These are phyloP conservation scores for Apiospora phragmitis DNA, from an alignment of 2,329 filamentous ascomycete genomes.

Conservation along the genomic window DNA sequence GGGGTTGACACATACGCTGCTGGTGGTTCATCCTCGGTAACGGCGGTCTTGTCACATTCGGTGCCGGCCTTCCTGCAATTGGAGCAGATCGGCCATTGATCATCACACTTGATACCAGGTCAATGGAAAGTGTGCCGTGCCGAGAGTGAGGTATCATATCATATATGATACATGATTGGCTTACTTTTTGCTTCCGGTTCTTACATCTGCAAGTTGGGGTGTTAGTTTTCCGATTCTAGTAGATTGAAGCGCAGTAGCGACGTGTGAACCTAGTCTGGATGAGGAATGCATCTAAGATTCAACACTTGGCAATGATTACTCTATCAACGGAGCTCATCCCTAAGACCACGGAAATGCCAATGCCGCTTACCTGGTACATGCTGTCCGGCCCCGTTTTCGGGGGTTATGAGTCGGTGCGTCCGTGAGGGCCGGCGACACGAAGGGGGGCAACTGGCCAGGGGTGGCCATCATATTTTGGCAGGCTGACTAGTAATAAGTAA, in stretches of 20 bases:
- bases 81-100: conserved; percentile 43
- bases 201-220: conserved; percentile 36
- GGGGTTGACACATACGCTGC: conserved; percentile 31
- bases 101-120: conserved; percentile 38
- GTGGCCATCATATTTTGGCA: neutral
- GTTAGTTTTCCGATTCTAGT: neutral
- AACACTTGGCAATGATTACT: neutral
- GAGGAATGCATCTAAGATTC: neutral
- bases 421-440: conserved; percentile 15
- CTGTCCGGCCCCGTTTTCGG: conserved; percentile 44
- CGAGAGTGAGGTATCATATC: conserved; percentile 2
- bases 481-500: neutral
- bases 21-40: conserved; percentile 38
- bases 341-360: neutral
- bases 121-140: neutral
- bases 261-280: neutral
- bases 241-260: neutral
- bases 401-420: conserved; percentile 31
- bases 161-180: conserved; percentile 8
- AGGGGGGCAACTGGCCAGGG: conserved; percentile 15
- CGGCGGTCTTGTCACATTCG: conserved; percentile 42
- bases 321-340: neutral
- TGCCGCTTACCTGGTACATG: conserved; percentile 34
- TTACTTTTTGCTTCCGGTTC: conserved; percentile 44
- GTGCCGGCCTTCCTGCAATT: conserved; percentile 43